Base-by-base conservation (phyloP, 176 grass and related monocot genomes). In the Carex myosuroides region DNA sequence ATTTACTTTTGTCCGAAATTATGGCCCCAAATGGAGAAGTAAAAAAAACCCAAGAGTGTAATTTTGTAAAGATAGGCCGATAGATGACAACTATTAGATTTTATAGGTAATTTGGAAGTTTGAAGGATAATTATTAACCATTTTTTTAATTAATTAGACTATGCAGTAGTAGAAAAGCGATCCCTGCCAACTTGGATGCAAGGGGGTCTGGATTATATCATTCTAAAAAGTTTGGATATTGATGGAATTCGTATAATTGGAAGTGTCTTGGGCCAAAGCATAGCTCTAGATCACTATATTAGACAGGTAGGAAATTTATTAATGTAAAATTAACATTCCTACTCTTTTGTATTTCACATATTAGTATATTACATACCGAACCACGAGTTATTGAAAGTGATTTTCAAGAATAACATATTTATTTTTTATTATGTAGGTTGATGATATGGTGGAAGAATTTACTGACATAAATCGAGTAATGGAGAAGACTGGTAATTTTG, bases 371-470 rank as follows among this genome's bases (percentile, higher is more conserved):
- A 53, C 80, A 67, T 52, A 48, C 9, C 22, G 18, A 84, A 58
- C 24, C 26, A 37, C 18, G 11, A 57, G 56, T 62, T 64, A 64
- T 58, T 44, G 41, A 54, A 64, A 64, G 67, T 85, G 75, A 75
- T 65, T 16, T 80, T 73, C 32, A 60, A 85, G 10, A 0, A 54
- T 74, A 26, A 87, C 44, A 26, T 81, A 56, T 86, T 12, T 85
- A 68, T 64, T 24, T 57, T 52, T 81, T 48, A 61, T 53, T 87
- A 85, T 37, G 30, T 87, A 97, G 94, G 92, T 97, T 8, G 94
- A 97, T 97, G 92, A 97, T 87, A 97, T 97, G 92, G 94, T 94
- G 84, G 90, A 97, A 84, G 92, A 97, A 86, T 94, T 97, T 78
- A 97, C 92, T 86, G 94, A 97, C 73, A 97, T 97, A 71, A 97